phyloP scores from a whole-genome alignment of 352 stramenopile genomes.

The Globisporangium camurandrum region DNA sequence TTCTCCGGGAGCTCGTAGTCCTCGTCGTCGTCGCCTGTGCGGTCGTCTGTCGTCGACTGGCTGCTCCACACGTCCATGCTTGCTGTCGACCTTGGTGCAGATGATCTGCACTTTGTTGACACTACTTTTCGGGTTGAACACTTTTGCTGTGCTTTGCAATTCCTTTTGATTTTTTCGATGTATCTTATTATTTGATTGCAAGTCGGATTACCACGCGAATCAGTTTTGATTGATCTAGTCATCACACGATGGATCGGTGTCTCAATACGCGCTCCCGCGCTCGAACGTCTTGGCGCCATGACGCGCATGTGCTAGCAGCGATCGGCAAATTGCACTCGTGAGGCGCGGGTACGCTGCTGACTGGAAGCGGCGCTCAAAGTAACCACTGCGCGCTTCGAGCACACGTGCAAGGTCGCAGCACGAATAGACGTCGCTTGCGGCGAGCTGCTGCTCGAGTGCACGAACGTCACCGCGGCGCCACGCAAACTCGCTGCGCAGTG shows the following conservation, averaged over 20 bases:
- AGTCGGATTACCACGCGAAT: too few species aligned
- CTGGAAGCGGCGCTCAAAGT: constrained; percentile 46
- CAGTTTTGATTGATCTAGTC: too few species aligned
- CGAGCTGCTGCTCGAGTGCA: constrained; percentile 28
- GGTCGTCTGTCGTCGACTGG: neutral
- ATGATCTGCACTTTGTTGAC: too few species aligned
- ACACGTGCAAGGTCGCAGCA: constrained; percentile 28
- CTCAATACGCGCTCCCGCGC: neutral
- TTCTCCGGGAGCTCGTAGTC: constrained; percentile 47
- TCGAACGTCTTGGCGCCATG: constrained; percentile 1
- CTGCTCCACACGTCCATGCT: constrained; percentile 1
- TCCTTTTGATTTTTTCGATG: too few species aligned
- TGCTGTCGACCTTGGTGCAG: too few species aligned
- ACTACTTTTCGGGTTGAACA: too few species aligned
- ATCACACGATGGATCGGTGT: too few species aligned
- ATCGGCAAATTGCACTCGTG: constrained; percentile 31
- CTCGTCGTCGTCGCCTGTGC: constrained; percentile 32
- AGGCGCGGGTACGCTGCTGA: constrained; percentile 37
- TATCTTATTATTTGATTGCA: too few species aligned
- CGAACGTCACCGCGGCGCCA: constrained; percentile 28
- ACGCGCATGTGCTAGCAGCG: constrained; percentile 14
- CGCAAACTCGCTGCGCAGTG: constrained; percentile 34
- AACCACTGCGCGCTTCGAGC: constrained; percentile 18
- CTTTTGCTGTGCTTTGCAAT: too few species aligned
- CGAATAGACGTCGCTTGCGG: constrained; percentile 26